Percentiles rank a stretch among this genome's conserved stretches.
Conservation (phyloP, 257 asterid genomes). For the Anisodus acutangulus region DNA sequence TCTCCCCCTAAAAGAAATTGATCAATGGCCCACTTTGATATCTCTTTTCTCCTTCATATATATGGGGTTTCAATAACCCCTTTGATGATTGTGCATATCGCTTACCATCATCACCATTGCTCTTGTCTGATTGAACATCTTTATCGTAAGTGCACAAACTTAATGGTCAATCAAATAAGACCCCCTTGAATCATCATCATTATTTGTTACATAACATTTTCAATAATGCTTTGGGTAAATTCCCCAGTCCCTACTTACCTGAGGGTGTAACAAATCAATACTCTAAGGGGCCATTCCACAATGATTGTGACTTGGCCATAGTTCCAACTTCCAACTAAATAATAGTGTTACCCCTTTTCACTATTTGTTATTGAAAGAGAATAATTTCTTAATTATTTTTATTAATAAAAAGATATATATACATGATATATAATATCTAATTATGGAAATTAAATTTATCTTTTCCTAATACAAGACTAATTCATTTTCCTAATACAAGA, state of each 20-base stretch:
- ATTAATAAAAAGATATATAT: too few relatives aligned
- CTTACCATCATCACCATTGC: neutral
- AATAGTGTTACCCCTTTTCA: neutral
- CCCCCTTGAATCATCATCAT: neutral
- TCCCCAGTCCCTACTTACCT: neutral
- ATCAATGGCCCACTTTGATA: constrained; percentile 41
- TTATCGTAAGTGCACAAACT: too few relatives aligned
- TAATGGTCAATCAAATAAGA: neutral
- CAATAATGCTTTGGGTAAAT: neutral
- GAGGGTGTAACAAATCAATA: constrained; percentile 4
- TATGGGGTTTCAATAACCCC: constrained; percentile 42
- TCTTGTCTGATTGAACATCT: too few relatives aligned
- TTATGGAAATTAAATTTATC: too few relatives aligned
- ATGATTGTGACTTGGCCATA: neutral
- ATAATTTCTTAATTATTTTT: too few relatives aligned
- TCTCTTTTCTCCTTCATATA: constrained; percentile 34
- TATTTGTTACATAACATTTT: neutral
- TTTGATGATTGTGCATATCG: constrained; percentile 42
- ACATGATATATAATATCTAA: too few relatives aligned
- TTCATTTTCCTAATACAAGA: too few relatives aligned
- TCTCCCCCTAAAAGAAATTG: constrained; percentile 23
- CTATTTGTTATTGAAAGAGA: neutral
- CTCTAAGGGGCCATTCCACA: constrained; percentile 22
- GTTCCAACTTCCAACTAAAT: neutral
- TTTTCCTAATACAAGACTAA: too few relatives aligned